Percentiles rank a stretch among this genome's conserved stretches.
Evolutionary conservation across 2,329 filamentous ascomycete species (phyloP).

Genomic region (Xylaria sp.): DNA sequence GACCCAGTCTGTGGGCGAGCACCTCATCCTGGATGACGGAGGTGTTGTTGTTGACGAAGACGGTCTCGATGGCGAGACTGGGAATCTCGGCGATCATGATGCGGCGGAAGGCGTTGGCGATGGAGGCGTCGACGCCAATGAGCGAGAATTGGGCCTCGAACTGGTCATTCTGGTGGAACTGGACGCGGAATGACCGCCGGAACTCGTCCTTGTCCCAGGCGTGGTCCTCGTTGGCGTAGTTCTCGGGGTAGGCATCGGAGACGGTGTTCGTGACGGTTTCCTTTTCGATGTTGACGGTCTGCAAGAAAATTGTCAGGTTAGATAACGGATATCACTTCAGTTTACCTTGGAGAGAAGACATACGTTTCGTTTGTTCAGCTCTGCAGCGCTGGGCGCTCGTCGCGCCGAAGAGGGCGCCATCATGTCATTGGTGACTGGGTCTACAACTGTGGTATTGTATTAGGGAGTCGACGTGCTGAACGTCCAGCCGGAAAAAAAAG

Average conservation of each 20-base stretch:
- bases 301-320: conserved; percentile 18
- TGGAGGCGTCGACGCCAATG: conserved; percentile 81
- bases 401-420: conserved; percentile 31
- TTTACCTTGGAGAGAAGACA: not conserved
- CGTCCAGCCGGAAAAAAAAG: conserved; percentile 23
- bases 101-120: conserved; percentile 95
- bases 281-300: conserved; percentile 81
- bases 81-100: conserved; percentile 94
- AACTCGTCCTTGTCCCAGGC: conserved; percentile 73
- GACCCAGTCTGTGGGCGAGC: conserved; percentile 79
- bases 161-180: conserved; percentile 78
- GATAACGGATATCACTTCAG: no score
- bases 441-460: not conserved
- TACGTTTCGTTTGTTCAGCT: conserved; percentile 31
- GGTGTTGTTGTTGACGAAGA: conserved; percentile 94
- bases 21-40: conserved; percentile 98
- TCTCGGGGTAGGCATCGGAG: conserved; percentile 86
- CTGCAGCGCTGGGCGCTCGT: conserved; percentile 22
- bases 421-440: conserved; percentile 11
- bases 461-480: conserved; percentile 17
- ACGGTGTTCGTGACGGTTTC: conserved; percentile 88
- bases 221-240: conserved; percentile 83
- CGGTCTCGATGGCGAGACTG: conserved; percentile 86
- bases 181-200: conserved; percentile 61
- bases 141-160: conserved; percentile 84